Evolutionary conservation across 495 filamentous ascomycete genomes (phyloP).

Genomic region (Hamigera avellanea): DNA sequence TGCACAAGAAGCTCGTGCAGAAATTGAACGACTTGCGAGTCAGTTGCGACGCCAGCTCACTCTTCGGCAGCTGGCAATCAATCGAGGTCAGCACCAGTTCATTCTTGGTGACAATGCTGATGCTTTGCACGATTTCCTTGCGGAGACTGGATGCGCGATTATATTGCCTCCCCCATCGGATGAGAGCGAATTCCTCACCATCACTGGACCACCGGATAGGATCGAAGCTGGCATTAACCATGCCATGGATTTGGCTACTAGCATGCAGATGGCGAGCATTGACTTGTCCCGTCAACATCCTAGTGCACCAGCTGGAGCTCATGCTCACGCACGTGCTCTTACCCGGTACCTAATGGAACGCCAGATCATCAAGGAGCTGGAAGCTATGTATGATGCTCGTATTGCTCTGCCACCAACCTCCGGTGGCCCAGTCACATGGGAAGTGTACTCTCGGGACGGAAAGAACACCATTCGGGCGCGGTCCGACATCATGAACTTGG

Average conservation of each 20-base stretch:
- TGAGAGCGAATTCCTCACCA: slow-evolving; percentile 66
- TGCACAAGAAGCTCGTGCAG: slow-evolving; percentile 64
- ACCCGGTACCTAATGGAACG: slow-evolving; percentile 73
- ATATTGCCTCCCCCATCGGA: slow-evolving; percentile 61
- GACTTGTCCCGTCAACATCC: slow-evolving; percentile 68
- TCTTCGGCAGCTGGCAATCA: slow-evolving; percentile 60
- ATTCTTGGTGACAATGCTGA: slow-evolving; percentile 72
- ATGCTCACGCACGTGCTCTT: slow-evolving; percentile 69
- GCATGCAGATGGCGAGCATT: slow-evolving; percentile 67
- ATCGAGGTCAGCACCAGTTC: slow-evolving; percentile 76
- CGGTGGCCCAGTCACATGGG: slow-evolving; percentile 60
- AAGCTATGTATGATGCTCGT: slow-evolving; percentile 63
- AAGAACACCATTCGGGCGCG: slow-evolving; percentile 75
- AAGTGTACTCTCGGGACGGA: slow-evolving; percentile 71
- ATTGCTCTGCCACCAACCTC: slow-evolving; percentile 61
- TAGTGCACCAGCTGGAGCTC: slow-evolving; percentile 56
- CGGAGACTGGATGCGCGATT: slow-evolving; percentile 81
- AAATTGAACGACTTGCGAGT: slow-evolving; percentile 65
- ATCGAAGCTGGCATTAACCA: slow-evolving; percentile 64
- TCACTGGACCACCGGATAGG: slow-evolving; percentile 66
- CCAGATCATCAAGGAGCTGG: slow-evolving; percentile 65
- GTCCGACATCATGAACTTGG: slow-evolving; percentile 67
- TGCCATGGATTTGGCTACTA: slow-evolving; percentile 68
- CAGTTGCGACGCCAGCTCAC: slow-evolving; percentile 60
- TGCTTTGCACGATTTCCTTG: slow-evolving; percentile 72